Base-by-base conservation (phyloP, 768 basidiomycete species). In the Boletus huronensis region DNA sequence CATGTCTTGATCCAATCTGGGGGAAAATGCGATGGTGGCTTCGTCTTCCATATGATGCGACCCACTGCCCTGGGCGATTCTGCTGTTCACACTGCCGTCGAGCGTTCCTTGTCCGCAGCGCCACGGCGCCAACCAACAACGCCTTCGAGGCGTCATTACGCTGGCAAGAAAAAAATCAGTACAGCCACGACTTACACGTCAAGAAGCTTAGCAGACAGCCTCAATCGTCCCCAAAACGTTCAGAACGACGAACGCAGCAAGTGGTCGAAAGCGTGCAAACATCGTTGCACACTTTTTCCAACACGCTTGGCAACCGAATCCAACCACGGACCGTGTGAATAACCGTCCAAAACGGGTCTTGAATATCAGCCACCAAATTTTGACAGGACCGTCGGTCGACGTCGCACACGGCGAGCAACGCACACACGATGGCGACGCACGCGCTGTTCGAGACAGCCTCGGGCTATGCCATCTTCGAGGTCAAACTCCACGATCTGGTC, bases 371-470 rank as follows among this genome's bases (percentile, higher is more conserved):
- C 45, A 45, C 64, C 58, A 58, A 68, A 65, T 57, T 67, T 66
- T 48, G 32, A 60, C 47, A 16, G 43, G 61, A 59, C 19, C 48
- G 39, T 26, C 57, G 59, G 58, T 70, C 72, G 60, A 63, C 69
- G 71, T 64, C 65, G 56, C 46, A 68, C 63, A 67, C 72, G 61
- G 64, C 68, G 72, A 75, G 65, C 50, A 35, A 11, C 46, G n/a
- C 31, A 19, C 9, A 58, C 50, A 60, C 66, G 56, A 82, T 86
- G 83, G 79, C 87, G 59, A 90, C 89, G 13, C 93, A 98, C 74
- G 80, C 90, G 55, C 83, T 98, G 54, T 95, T 95, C 77, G 95
- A 98, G 75, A 86, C 90, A 5, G 85, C 95, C 52, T 93, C 93
- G 26, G 95, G 95, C 49, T 95, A 95, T 80, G 93, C 92, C 49